Evolutionary conservation across 345 rosid genomes (phyloP).

Genomic region (Hibiscus tridactylites): DNA sequence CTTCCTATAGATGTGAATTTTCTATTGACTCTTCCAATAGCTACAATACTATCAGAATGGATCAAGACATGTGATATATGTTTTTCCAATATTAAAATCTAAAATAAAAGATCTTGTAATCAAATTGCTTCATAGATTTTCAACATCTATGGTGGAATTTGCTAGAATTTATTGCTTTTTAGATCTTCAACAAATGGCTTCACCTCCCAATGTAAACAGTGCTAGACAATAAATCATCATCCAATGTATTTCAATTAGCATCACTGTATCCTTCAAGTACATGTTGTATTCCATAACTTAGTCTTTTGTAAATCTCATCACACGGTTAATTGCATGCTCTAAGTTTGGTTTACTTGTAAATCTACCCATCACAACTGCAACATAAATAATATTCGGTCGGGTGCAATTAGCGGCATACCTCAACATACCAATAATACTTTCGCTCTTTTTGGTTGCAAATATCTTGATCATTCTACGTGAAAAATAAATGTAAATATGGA

Average conservation of each 20-base stretch:
- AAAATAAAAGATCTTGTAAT: background rate
- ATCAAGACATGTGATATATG: background rate
- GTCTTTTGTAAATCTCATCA: background rate
- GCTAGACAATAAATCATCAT: background rate
- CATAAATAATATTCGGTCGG: background rate
- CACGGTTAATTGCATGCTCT: background rate
- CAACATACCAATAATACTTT: background rate
- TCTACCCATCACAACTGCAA: background rate
- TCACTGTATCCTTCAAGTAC: background rate
- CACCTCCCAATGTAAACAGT: background rate
- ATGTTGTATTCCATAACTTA: background rate
- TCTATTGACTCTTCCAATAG: no score
- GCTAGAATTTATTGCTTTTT: background rate
- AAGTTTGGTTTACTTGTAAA: background rate
- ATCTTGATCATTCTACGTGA: no score
- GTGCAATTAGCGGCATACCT: no score
- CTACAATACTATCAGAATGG: background rate
- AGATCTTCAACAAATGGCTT: background rate
- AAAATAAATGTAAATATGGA: no score
- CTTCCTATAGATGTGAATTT: no score
- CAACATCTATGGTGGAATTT: background rate
- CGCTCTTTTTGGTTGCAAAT: background rate
- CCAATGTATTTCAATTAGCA: background rate
- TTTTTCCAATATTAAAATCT: no score
- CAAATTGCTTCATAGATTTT: background rate